Conservation (phyloP, 495 filamentous ascomycete species). For the Penicillium macrosclerotiorum region DNA sequence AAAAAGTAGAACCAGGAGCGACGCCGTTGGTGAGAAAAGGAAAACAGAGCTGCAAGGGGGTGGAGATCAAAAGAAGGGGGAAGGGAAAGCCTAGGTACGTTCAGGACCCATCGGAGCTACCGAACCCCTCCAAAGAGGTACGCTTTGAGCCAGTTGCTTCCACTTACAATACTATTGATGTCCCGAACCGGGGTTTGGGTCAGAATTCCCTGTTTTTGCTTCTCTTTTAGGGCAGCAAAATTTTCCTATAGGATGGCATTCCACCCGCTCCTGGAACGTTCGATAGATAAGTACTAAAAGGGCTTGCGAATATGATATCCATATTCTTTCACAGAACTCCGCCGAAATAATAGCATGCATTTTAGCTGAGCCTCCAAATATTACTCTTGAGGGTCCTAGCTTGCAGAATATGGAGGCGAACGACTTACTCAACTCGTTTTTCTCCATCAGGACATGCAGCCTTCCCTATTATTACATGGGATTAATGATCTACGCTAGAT, state of each 20-base stretch:
- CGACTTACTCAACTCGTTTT: too few relatives aligned
- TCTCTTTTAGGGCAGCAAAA: background rate
- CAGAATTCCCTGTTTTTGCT: background rate
- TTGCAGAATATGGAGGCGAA: too few relatives aligned
- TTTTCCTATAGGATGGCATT: background rate
- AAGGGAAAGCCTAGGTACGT: background rate
- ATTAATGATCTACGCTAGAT: background rate
- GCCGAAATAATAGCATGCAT: too few relatives aligned
- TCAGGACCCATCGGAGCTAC: background rate
- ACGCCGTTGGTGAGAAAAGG: constrained; percentile 12
- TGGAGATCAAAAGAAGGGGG: constrained; percentile 10
- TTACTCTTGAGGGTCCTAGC: too few relatives aligned
- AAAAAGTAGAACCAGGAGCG: too few relatives aligned
- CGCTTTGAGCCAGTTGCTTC: background rate
- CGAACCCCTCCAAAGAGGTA: background rate
- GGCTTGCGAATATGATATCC: too few relatives aligned
- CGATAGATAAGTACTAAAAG: too few relatives aligned
- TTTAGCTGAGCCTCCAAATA: too few relatives aligned
- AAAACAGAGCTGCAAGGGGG: constrained; percentile 22
- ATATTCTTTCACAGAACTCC: too few relatives aligned
- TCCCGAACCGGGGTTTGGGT: background rate
- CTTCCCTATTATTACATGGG: background rate
- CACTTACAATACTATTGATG: constrained; percentile 10
- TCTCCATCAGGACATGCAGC: background rate
- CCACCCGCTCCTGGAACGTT: too few relatives aligned